phyloP scores from a whole-genome alignment of 176 grass and related monocot species.

The Pontederia paniculata region DNA sequence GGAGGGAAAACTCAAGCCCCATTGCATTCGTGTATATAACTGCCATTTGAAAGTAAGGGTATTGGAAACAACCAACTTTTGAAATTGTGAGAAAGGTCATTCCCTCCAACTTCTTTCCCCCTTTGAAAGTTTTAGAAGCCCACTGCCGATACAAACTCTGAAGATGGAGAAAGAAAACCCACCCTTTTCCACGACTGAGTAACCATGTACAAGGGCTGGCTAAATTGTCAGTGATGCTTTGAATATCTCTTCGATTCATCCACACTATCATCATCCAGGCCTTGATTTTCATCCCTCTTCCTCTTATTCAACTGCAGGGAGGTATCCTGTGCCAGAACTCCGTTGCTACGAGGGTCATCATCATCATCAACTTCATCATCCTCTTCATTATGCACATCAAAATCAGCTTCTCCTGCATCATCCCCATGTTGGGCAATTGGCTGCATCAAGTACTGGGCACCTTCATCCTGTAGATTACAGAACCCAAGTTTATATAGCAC shows the following conservation, averaged over 20 bases:
- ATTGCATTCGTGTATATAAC: constrained; percentile 19
- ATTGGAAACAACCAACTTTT: constrained; percentile 37
- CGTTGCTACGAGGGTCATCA: constrained; percentile 29
- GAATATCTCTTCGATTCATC: constrained; percentile 37
- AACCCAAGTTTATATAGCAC: background rate
- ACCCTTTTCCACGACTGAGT: background rate
- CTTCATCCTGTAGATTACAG: constrained; percentile 45
- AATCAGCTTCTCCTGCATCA: constrained; percentile 23
- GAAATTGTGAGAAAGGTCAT: constrained; percentile 42
- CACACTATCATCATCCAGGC: constrained; percentile 25
- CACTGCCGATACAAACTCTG: background rate
- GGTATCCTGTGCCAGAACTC: constrained; percentile 15
- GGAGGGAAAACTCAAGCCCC: constrained; percentile 2
- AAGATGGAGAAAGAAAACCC: constrained; percentile 20
- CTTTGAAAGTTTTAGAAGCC: constrained; percentile 26
- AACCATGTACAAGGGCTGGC: constrained; percentile 23
- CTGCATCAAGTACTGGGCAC: constrained; percentile 64
- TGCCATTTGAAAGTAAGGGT: constrained; percentile 51
- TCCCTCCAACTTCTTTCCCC: constrained; percentile 35
- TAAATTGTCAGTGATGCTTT: constrained; percentile 43
- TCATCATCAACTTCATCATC: constrained; percentile 62
- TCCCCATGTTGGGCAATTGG: constrained; percentile 41
- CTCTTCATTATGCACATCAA: constrained; percentile 26
- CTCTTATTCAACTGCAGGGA: constrained; percentile 41
- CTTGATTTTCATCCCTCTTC: constrained; percentile 36